Base-by-base conservation (phyloP, 192 early-diverging fungal species). In the Gryganskiella cystojenkinii region DNA sequence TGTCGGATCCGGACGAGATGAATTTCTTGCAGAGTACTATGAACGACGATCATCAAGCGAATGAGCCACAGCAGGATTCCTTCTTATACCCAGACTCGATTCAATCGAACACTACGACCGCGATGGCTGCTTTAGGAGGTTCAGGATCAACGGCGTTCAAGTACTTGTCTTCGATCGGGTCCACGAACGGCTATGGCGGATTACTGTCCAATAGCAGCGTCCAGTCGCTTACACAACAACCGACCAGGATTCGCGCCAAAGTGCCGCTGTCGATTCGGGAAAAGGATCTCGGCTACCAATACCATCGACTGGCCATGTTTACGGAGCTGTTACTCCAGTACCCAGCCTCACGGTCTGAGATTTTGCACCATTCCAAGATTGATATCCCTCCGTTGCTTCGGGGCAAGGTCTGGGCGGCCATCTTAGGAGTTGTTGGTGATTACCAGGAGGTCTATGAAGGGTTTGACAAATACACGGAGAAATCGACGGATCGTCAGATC, bases 341-440 rank as follows among this genome's bases (percentile, higher is more conserved):
- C 46, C 90, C 90, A 6, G 80, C 84, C 14, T 87, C 88, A 0
- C 62, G 75, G 24, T 66, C 81, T 24, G 88, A 89, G 49, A 86
- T 88, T 42, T 57, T 85, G 50, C 82, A 86, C 61, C 87, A 90
- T 55, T 85, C 87, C 25, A 87, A 85, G 56, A 80, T 86, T 3
- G 89, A 90, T 50, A 87, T 90, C 44, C 86, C 86, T 31, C 87
- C 89, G 3, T 60, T 89, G 10, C 52, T 91, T 31, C 85, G 91
- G 7, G 89, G 88, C 20, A 84, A 82, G 63, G 74, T 92, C 3
- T 92, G 91, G 91, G 88, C 91, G 31, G 86, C 87, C 1, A 81
- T 92, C 22, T 58, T 92, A 3, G 86, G 84, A 7, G 80, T 92
- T 13, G 54, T 63, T 10, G 89, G 90, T 7, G 86, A 92, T 50